Evolutionary conservation across 768 basidiomycete genomes (phyloP).

Genomic region (Trametes cingulata): DNA sequence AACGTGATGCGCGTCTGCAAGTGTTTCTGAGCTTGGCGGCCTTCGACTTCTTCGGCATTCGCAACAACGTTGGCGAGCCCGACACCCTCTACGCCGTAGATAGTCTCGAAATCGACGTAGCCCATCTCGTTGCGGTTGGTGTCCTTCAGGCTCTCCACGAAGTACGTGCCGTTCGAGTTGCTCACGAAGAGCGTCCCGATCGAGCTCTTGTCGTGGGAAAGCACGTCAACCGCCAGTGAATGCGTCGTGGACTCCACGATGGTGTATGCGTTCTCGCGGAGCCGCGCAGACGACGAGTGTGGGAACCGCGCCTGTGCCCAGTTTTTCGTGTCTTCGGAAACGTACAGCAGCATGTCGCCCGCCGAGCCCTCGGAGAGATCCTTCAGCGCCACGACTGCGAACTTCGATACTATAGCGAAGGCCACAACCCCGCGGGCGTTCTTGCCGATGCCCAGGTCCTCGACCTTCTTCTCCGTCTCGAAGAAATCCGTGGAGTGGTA

Average conservation of each 20-base stretch:
- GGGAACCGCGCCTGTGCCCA: conserved; percentile 95
- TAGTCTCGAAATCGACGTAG: conserved; percentile 90
- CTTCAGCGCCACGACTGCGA: conserved; percentile 86
- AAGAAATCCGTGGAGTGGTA: conserved; percentile 90
- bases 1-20: conserved; percentile 84
- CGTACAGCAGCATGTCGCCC: conserved; percentile 84
- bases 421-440: conserved; percentile 89
- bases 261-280: conserved; percentile 93
- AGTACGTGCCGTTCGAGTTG: conserved; percentile 95
- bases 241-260: conserved; percentile 93
- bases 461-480: conserved; percentile 56
- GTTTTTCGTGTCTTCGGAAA: conserved; percentile 75
- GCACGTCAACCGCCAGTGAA: conserved; percentile 92
- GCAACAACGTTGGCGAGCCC: conserved; percentile 86
- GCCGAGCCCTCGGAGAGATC: conserved; percentile 55
- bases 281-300: conserved; percentile 74
- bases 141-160: conserved; percentile 86
- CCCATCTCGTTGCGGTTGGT: conserved; percentile 90
- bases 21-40: conserved; percentile 64
- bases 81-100: conserved; percentile 86
- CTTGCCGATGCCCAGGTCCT: conserved; percentile 85
- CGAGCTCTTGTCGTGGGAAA: conserved; percentile 60
- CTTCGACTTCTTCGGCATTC: conserved; percentile 84
- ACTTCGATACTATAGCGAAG: conserved; percentile 91
- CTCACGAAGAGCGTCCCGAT: conserved; percentile 94